Conservation (phyloP, 371 early-diverging fungal genomes). For the Mortierella sp. region DNA sequence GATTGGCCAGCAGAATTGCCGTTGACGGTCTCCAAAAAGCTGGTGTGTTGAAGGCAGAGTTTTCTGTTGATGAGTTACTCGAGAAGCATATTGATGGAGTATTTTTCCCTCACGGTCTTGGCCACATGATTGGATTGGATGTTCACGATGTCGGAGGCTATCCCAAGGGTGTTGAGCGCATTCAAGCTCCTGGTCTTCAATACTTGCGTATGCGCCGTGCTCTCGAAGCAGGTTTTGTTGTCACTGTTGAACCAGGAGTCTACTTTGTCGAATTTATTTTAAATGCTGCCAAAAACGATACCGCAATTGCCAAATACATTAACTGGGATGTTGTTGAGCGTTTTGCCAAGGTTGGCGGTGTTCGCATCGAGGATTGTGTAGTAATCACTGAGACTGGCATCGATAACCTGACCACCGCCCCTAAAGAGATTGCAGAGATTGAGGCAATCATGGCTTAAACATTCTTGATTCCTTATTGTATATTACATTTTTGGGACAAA, state of each 20-base stretch:
- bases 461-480: conserved; percentile 1
- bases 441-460: conserved; percentile 66
- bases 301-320: conserved; percentile 71
- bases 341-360: conserved; percentile 88
- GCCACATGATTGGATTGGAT: conserved; percentile 78
- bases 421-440: conserved; percentile 80
- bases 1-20: conserved; percentile 78
- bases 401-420: conserved; percentile 81
- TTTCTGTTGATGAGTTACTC: conserved; percentile 74
- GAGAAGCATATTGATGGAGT: conserved; percentile 74
- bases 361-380: conserved; percentile 94
- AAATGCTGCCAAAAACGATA: conserved; percentile 65
- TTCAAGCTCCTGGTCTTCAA: conserved; percentile 85
- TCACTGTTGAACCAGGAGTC: conserved; percentile 96
- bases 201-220: conserved; percentile 90
- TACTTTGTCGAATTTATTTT: conserved; percentile 74
- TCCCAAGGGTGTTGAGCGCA: conserved; percentile 81
- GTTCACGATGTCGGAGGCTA: conserved; percentile 94
- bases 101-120: conserved; percentile 94
- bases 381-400: conserved; percentile 78
- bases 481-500: background rate
- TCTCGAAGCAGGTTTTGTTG: conserved; percentile 84
- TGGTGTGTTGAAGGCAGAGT: conserved; percentile 76
- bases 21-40: conserved; percentile 80
- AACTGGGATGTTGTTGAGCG: conserved; percentile 77